Conservation (phyloP, 2,329 filamentous ascomycete genomes). For the Fusarium subtropicale region DNA sequence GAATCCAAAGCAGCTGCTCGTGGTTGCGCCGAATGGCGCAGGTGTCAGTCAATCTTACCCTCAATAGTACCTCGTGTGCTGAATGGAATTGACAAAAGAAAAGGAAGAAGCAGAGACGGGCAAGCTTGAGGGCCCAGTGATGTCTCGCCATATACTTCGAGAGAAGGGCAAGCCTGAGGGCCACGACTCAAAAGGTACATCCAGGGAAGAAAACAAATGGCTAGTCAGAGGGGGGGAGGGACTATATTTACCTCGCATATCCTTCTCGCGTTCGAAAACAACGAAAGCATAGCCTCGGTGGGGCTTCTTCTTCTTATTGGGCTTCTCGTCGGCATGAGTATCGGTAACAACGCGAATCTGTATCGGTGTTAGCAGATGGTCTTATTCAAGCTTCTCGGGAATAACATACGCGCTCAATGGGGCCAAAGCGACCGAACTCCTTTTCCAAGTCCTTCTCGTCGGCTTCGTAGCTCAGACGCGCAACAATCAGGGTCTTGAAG, state of each 20-base stretch:
- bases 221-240: constrained; percentile 46
- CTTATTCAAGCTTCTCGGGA: not conserved
- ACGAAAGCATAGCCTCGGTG: constrained; percentile 96
- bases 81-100: constrained; percentile 43
- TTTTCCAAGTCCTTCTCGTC: constrained; percentile 91
- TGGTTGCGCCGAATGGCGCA: constrained; percentile 67
- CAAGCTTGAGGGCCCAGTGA: constrained; percentile 67
- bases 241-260: constrained; percentile 93
- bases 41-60: constrained; percentile 77
- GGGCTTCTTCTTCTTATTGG: constrained; percentile 82
- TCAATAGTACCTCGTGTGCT: constrained; percentile 47
- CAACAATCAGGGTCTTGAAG: constrained; percentile 94
- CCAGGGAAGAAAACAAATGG: constrained; percentile 41
- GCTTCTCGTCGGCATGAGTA: constrained; percentile 74
- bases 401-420: constrained; percentile 84
- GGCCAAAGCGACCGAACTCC: constrained; percentile 92
- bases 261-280: constrained; percentile 95
- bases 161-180: constrained; percentile 58
- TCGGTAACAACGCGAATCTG: constrained; percentile 91
- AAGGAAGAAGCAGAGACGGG: constrained; percentile 58
- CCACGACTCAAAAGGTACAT: constrained; percentile 53
- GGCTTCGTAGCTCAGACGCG: constrained; percentile 88
- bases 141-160: constrained; percentile 59
- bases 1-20: constrained; percentile 87
- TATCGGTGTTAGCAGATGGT: constrained; percentile 28